Evolutionary conservation across 495 filamentous ascomycete genomes (phyloP), one percentile per base, ranked within the genome.

Genomic region (Penicillium longicatenatum): DNA sequence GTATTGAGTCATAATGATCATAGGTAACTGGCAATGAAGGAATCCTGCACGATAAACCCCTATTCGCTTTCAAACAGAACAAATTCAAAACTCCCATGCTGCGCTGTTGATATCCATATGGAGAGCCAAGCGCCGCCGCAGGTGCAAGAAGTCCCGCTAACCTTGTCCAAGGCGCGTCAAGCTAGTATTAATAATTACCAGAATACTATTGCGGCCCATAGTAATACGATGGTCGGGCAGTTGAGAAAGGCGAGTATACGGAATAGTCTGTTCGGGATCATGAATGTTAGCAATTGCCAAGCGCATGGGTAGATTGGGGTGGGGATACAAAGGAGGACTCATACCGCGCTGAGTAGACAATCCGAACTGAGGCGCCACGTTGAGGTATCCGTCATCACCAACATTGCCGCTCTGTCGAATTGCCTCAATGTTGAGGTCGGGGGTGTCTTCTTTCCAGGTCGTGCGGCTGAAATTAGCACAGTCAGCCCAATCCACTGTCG

Each of bases 301-400:
- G 3, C 39, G 20, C 0, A n/a, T 16, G 17, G 16, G 45, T n/a
- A 30, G 16, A 30, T 19, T 16, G n/a, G 43, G 24, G 24, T 58
- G 63, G 21, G 48, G 58, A 30, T 63, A 72, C 61, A 73, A 55
- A 56, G 67, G 63, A 52, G 52, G 62, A 49, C 50, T 59, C 73
- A 51, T 76, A 86, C 81, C 84, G 68, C 86, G 75, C 59, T 64
- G 35, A 4, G 74, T 63, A 48, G 82, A 84, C 52, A 89, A 74
- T 2, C 87, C 87, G 33, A 90, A 70, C 60, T 88, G 78, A 3
- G 68, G 65, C 4, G 82, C 87, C 16, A 90, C 81, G 65, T 90
- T 90, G 24, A 88, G 67, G 62, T 90, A 90, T 7, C 87, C 87
- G 17, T 88, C 86, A 11, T 54, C 60, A 35, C 72, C 78, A n/a